phyloP scores from a whole-genome alignment of 2,329 filamentous ascomycete species.

The Macrophomina tecta region DNA sequence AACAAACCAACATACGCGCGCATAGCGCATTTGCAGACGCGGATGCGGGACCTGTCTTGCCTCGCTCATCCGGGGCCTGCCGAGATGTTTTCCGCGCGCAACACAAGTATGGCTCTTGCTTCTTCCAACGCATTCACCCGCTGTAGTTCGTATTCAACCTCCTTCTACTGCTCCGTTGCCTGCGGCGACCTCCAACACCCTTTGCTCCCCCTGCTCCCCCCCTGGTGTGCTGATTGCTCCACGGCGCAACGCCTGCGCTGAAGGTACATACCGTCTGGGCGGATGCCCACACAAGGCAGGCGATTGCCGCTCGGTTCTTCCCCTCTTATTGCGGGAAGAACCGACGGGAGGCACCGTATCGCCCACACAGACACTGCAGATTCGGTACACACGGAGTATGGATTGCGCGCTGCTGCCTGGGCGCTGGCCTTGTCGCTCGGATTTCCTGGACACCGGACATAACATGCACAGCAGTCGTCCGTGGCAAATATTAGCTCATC shows the following conservation, averaged over 20 bases:
- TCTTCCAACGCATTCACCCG: too few species aligned
- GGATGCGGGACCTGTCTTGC: background rate
- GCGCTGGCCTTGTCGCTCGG: background rate
- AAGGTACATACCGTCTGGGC: background rate
- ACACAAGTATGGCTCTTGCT: background rate
- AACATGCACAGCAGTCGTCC: background rate
- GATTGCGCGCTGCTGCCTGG: background rate
- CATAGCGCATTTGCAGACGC: background rate
- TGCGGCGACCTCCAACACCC: background rate
- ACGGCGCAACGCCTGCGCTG: background rate
- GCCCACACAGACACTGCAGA: background rate
- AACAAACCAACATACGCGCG: background rate
- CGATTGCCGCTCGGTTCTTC: background rate
- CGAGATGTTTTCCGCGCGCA: background rate
- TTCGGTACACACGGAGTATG: background rate
- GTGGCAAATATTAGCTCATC: background rate
- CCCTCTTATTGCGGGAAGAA: constrained; percentile 1
- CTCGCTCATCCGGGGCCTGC: background rate
- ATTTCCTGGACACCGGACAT: background rate
- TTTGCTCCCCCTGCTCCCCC: too few species aligned
- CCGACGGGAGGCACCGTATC: constrained; percentile 14
- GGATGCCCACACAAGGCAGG: background rate
- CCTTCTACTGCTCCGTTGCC: background rate
- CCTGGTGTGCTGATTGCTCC: background rate
- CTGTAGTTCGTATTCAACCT: background rate